phyloP scores from a whole-genome alignment of 345 rosid species.

The Litchi chinensis region DNA sequence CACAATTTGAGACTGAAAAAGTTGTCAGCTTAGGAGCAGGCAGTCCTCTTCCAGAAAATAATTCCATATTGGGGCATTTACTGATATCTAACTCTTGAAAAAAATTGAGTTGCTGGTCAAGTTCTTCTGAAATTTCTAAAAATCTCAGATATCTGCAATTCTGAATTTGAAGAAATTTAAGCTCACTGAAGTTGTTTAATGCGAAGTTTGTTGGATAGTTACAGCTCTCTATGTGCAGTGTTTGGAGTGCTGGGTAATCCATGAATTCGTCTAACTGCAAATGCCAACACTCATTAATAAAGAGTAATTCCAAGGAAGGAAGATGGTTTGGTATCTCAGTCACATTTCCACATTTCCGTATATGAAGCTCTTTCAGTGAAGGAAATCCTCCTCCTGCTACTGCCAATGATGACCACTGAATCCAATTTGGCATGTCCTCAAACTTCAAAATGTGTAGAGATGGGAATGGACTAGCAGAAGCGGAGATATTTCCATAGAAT shows the following conservation, averaged over 20 bases:
- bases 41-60: constrained; percentile 15
- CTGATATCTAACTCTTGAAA: constrained; percentile 25
- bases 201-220: background rate
- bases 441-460: too few species aligned
- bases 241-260: constrained; percentile 27
- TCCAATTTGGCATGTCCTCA: constrained; percentile 23
- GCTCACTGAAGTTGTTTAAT: too few species aligned
- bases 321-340: constrained; percentile 26
- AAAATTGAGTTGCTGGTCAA: constrained; percentile 2
- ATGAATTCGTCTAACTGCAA: constrained; percentile 22
- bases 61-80: constrained; percentile 30
- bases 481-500: too few species aligned
- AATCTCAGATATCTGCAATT: too few species aligned
- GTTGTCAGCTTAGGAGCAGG: constrained; percentile 8
- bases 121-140: constrained; percentile 20
- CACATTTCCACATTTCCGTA: constrained; percentile 32
- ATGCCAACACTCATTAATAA: constrained; percentile 21
- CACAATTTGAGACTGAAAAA: constrained; percentile 28
- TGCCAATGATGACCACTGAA: constrained; percentile 30
- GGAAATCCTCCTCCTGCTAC: constrained; percentile 32
- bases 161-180: too few species aligned
- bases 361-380: constrained; percentile 31
- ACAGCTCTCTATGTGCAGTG: constrained; percentile 29
- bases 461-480: too few species aligned
- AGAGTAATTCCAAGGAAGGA: constrained; percentile 32